Evolutionary conservation across 2,329 filamentous ascomycete species (phyloP).

Genomic region (Ophiocordyceps australis): DNA sequence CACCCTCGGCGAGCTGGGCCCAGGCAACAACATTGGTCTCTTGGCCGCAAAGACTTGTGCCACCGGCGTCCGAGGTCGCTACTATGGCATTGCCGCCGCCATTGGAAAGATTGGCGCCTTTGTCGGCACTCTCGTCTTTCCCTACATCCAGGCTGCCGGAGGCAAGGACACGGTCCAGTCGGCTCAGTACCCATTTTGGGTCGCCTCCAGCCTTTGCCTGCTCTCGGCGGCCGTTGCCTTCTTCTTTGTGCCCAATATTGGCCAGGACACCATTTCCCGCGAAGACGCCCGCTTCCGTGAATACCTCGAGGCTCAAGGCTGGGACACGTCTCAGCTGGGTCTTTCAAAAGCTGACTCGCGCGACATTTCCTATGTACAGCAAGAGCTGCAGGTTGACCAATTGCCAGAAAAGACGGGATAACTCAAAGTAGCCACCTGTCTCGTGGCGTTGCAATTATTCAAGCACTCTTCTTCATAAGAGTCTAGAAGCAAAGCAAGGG

Average conservation of each 20-base stretch:
- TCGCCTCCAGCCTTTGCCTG: conserved; percentile 62
- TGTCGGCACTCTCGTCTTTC: conserved; percentile 69
- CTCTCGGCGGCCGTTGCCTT: conserved; percentile 42
- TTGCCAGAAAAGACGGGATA: no score
- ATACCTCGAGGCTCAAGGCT: conserved; percentile 58
- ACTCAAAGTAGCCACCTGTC: no score
- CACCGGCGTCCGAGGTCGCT: conserved; percentile 65
- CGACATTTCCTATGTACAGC: conserved; percentile 1
- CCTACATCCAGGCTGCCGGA: conserved; percentile 47
- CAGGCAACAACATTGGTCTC: conserved; percentile 82
- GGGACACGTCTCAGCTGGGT: conserved; percentile 45
- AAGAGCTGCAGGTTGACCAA: no score
- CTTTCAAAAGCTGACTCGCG: conserved; percentile 1
- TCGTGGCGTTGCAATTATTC: no score
- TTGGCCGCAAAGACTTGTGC: conserved; percentile 76
- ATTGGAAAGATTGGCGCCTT: conserved; percentile 68
- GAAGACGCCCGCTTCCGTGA: conserved; percentile 63
- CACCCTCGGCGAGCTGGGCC: conserved; percentile 39
- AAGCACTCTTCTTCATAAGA: no score
- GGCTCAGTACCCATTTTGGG: conserved; percentile 80
- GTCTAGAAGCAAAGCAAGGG: no score
- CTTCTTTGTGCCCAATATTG: conserved; percentile 57
- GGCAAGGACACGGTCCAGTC: conserved; percentile 30
- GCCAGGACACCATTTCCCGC: conserved; percentile 65
- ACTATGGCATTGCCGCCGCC: conserved; percentile 55